These are phyloP conservation scores for Termitomyces sp. DNA, from an alignment of 768 basidiomycete genomes.

Conservation along the genomic window DNA sequence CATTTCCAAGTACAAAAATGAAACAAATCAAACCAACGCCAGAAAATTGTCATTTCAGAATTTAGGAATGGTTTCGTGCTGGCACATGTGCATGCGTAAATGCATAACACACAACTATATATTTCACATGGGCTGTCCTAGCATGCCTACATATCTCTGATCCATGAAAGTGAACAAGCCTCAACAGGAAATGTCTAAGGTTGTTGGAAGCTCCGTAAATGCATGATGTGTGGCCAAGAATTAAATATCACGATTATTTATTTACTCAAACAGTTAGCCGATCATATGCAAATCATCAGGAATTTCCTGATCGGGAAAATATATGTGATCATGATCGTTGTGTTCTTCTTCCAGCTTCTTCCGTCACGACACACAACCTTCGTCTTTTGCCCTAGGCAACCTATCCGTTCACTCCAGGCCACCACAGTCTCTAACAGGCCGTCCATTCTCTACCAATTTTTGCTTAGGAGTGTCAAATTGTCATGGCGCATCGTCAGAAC, in stretches of 20 bases:
- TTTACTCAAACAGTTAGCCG: no score
- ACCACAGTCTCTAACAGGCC: constrained; percentile 11
- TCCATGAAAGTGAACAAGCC: background rate
- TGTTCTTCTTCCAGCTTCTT: constrained; percentile 2
- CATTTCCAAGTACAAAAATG: background rate
- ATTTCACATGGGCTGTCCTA: background rate
- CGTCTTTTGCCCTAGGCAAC: constrained; percentile 2
- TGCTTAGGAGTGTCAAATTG: background rate
- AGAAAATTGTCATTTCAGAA: background rate
- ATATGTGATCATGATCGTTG: constrained; percentile 1
- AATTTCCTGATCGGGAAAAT: constrained; percentile 8
- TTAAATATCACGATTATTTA: no score
- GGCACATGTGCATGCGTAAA: background rate
- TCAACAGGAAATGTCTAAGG: background rate
- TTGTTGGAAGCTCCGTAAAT: background rate
- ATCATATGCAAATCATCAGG: background rate
- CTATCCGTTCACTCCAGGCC: constrained; percentile 10
- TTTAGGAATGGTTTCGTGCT: constrained; percentile 2
- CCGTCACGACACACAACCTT: background rate
- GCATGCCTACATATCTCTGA: background rate
- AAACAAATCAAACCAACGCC: background rate
- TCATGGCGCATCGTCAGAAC: constrained; percentile 53
- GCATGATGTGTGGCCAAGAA: background rate
- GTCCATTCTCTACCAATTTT: constrained; percentile 18
- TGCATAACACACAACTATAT: background rate